Base-by-base conservation (phyloP, 768 basidiomycete genomes). In the Pulveroboletus sp. region DNA sequence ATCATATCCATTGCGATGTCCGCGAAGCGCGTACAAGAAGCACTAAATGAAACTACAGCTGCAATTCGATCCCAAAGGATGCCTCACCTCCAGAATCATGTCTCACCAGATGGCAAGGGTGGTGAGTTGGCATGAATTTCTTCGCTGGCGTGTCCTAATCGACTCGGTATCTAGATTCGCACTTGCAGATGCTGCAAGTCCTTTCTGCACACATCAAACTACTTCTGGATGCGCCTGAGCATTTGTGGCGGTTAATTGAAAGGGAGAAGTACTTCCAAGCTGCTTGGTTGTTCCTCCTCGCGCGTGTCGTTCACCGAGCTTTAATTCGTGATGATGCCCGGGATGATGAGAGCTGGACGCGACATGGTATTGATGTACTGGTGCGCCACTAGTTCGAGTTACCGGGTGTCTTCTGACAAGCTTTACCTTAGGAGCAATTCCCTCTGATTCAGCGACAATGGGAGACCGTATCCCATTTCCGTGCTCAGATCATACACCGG, bases 361-460 rank as follows among this genome's bases (percentile, higher is more conserved):
- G 65, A 40, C 77, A 80, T 52, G 82, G 84, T 0, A 75, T 90
- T 30, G 77, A 84, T 61, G 76, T 89, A 17, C 46, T 75, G 62
- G 87, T 88, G 59, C 43, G 79, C 52, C 35, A 11, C 26, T 12
- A 8, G 24, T 21, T n/a, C 36, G 9, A 30, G 17, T n/a, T 24
- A 17, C 7, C 21, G 6, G 39, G 36, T 1, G 18, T 36, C 27
- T 28, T 7, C 31, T 55, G 35, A 55, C 39, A 27, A 12, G 14
- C 9, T 38, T 33, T 37, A 5, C 37, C 40, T 14, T 60, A 93
- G 92, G 80, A 81, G 41, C 89, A 93, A 68, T 86, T 94, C 56
- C 91, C 93, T 26, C 73, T 97, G 5, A 81, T 92, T 3, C 87
- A 92, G 57, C 84, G 91, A 32, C 94, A 97, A 68, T 97, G 93